These are phyloP conservation scores for Colletotrichum siamense DNA, from an alignment of 2,329 filamentous ascomycete species.

Conservation along the genomic window DNA sequence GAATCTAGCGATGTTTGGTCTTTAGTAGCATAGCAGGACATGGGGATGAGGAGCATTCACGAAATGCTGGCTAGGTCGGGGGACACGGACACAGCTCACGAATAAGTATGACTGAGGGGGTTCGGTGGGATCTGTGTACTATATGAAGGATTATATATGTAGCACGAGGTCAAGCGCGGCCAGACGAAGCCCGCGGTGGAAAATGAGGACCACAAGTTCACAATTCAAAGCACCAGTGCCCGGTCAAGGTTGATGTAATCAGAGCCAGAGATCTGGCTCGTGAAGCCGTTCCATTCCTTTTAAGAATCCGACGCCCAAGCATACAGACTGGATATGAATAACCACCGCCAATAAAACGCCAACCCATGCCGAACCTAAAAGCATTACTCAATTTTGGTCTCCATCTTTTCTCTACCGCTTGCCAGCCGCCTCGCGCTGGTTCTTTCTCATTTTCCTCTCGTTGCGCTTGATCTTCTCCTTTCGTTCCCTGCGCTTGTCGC, in stretches of 20 bases:
- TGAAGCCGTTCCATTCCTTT: slow-evolving; percentile 9
- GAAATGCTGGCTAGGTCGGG: not conserved
- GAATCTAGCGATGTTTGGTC: slow-evolving; percentile 22
- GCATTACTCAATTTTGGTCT: slow-evolving; percentile 1
- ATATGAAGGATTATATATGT: slow-evolving; percentile 5
- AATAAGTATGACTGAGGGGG: slow-evolving; percentile 9
- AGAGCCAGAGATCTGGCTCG: not conserved
- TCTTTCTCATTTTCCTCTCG: slow-evolving; percentile 72
- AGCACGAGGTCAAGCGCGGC: not conserved
- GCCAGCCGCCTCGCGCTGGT: slow-evolving; percentile 54
- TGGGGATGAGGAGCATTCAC: slow-evolving; percentile 11
- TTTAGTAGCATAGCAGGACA: slow-evolving; percentile 19
- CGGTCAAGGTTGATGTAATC: not conserved
- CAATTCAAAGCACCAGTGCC: not conserved
- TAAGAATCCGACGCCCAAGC: slow-evolving; percentile 8
- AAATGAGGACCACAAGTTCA: not conserved
- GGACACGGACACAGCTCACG: slow-evolving; percentile 1
- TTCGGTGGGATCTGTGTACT: slow-evolving; percentile 12
- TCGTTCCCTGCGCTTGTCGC: slow-evolving; percentile 67
- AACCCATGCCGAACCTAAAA: slow-evolving; percentile 14
- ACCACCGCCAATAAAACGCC: slow-evolving; percentile 16
- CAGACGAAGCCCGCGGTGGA: not conserved
- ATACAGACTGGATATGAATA: slow-evolving; percentile 7
- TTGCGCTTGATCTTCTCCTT: slow-evolving; percentile 75
- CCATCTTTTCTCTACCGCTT: slow-evolving; percentile 2